Base-by-base conservation (phyloP, 148 eudicot species). In the Pouteria glomerata region DNA sequence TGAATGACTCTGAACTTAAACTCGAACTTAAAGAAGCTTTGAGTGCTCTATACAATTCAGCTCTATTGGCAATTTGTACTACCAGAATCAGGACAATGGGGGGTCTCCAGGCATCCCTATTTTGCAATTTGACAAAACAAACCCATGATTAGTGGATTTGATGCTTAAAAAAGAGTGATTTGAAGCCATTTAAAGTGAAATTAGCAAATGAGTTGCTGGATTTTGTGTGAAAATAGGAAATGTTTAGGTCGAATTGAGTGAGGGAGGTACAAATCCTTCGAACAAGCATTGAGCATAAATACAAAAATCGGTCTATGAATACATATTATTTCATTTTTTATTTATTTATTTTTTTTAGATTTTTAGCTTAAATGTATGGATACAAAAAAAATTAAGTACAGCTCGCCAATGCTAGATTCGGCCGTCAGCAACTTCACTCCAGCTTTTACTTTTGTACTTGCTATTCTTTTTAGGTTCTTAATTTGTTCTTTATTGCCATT, bases 1-100 rank as follows among this genome's bases (percentile, higher is more conserved):
- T 77, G 26, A 82, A 76, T 12, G 91, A 89, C n/a, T 83, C 79
- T 5, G 82, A 74, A 64, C 88, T 86, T 55, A 94, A 94, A 5
- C 79, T 39, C 2, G 91, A 87, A 30, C 98, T 96, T 66, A 89
- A 19, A 4, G 98, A 82, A 16, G 97, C 66, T 77, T 94, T 91
- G 10, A 94, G 85, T 42, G 98, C 97, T 27, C 97, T 73, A 23
- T 84, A 81, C 41, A 94, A 66, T 56, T 94, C 97, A 21, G 78
- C 56, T 66, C 74, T 61, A 51, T 88, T 88, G 3, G 90, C 90
- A 27, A 70, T 74, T 1, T 77, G 79, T 2, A 83, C 81, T 57
- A 77, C 81, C 1, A 96, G 93, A 33, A 89, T 87, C 3, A 89
- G 80, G 8, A 81, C 87, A 0, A 76, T 71, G 21, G 71, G 57